A percentile compares a stretch with the other conserved stretches of the same genome.
Evolutionary conservation across 805 yeast species (phyloP).

Genomic region (Ogataea siamensis): DNA sequence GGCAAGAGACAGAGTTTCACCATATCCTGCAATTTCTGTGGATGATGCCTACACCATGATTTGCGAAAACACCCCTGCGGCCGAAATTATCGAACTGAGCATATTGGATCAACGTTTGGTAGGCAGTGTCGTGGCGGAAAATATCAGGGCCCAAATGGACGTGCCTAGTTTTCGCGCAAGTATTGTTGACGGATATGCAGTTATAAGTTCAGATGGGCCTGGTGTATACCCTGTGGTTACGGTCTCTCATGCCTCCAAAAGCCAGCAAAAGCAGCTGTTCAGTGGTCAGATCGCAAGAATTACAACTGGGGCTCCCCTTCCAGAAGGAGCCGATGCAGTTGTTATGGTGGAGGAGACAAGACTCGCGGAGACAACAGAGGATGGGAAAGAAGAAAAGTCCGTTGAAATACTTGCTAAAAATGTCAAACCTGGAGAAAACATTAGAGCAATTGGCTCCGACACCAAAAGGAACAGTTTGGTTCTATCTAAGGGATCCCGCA

Average conservation of each 20-base stretch:
- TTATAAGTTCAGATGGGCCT: constrained; percentile 43
- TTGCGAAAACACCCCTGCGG: constrained; percentile 32
- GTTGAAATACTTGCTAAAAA: constrained; percentile 40
- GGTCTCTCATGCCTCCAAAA: constrained; percentile 41
- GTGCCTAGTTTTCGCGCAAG: constrained; percentile 54
- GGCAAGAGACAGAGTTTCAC: constrained; percentile 44
- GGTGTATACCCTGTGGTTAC: constrained; percentile 41
- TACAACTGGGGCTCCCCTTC: constrained; percentile 58
- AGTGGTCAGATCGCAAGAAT: constrained; percentile 43
- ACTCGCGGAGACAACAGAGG: constrained; percentile 34
- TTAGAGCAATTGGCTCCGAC: constrained; percentile 50
- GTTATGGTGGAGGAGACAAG: constrained; percentile 54
- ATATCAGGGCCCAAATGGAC: constrained; percentile 36
- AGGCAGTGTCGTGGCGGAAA: constrained; percentile 44
- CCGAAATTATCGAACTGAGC: constrained; percentile 25
- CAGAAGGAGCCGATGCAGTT: constrained; percentile 52
- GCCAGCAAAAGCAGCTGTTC: constrained; percentile 13
- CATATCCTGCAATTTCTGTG: constrained; percentile 47
- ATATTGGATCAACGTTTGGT: constrained; percentile 29
- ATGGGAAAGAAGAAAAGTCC: constrained; percentile 42
- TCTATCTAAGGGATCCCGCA: constrained; percentile 35
- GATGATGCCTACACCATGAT: constrained; percentile 39
- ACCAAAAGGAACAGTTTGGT: constrained; percentile 38
- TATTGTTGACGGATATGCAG: constrained; percentile 58
- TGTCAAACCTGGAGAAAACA: constrained; percentile 42